phyloP scores from a whole-genome alignment of 139 green algal species.

The Zygnema cylindricum region DNA sequence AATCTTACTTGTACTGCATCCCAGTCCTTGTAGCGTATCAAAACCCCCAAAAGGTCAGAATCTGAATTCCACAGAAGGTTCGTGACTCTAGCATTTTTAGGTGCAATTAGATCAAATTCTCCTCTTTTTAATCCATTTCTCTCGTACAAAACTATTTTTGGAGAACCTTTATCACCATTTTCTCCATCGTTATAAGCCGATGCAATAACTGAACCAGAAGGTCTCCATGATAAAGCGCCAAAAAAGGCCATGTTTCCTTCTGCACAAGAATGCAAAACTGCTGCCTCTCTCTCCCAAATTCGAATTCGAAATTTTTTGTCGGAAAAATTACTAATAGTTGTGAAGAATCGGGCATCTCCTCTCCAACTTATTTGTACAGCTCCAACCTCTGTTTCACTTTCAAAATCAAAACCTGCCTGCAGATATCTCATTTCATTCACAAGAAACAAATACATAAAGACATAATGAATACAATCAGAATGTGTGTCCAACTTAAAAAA shows the following conservation, averaged over 20 bases:
- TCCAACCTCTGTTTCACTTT: too few relatives aligned
- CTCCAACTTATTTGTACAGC: constrained; percentile 76
- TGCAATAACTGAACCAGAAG: constrained; percentile 76
- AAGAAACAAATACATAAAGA: too few relatives aligned
- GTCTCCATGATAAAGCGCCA: constrained; percentile 83
- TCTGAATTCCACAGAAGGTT: constrained; percentile 80
- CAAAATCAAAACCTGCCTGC: too few relatives aligned
- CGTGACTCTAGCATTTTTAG: neutral
- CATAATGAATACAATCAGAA: too few relatives aligned
- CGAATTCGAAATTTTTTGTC: neutral
- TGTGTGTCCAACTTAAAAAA: too few relatives aligned
- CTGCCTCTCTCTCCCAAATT: constrained; percentile 73
- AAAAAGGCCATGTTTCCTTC: constrained; percentile 58
- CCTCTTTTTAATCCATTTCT: constrained; percentile 87
- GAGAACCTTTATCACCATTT: neutral
- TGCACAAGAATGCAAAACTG: constrained; percentile 71
- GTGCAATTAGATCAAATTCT: constrained; percentile 73
- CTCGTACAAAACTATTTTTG: constrained; percentile 85
- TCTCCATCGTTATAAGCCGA: neutral
- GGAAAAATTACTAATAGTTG: constrained; percentile 59
- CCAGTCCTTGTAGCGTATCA: constrained; percentile 51
- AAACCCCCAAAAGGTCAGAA: constrained; percentile 82
- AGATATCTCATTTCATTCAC: too few relatives aligned
- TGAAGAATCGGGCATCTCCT: constrained; percentile 82
- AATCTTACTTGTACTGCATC: neutral